Evolutionary conservation across 169 alveolate species (phyloP).

Genomic region (Blepharisma undulans): DNA sequence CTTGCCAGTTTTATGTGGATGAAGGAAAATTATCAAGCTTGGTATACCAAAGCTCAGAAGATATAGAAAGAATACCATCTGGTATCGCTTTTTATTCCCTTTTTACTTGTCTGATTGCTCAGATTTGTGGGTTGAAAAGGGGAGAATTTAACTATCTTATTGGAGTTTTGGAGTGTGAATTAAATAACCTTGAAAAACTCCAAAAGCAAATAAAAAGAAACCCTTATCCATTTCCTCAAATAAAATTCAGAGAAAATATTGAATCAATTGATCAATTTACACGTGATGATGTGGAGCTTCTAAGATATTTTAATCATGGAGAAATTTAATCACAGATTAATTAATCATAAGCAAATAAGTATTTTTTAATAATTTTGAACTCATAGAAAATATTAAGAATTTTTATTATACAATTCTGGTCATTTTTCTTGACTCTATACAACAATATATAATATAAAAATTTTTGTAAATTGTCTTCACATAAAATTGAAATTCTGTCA

Average conservation of each 20-base stretch:
- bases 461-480: not conserved
- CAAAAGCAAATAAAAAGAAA: constrained; percentile 89
- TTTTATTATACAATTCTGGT: not conserved
- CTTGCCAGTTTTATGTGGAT: constrained; percentile 95
- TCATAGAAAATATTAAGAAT: not conserved
- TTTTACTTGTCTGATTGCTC: constrained; percentile 95
- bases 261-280: constrained; percentile 87
- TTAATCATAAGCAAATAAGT: no score
- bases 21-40: constrained; percentile 90
- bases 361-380: no score
- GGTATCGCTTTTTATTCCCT: constrained; percentile 97
- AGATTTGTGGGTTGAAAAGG: constrained; percentile 82
- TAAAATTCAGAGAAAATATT: constrained; percentile 86
- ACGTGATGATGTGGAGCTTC: not conserved
- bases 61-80: constrained; percentile 99
- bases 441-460: no score
- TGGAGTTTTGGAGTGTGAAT: constrained; percentile 97
- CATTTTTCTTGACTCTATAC: not conserved
- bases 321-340: not conserved
- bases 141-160: constrained; percentile 94
- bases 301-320: not conserved
- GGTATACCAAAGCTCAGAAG: constrained; percentile 97
- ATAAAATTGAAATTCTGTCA: not conserved
- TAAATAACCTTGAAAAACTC: constrained; percentile 92
- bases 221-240: constrained; percentile 97